Base-by-base conservation (phyloP, 2,329 filamentous ascomycete genomes). In the Penicillium italicum region DNA sequence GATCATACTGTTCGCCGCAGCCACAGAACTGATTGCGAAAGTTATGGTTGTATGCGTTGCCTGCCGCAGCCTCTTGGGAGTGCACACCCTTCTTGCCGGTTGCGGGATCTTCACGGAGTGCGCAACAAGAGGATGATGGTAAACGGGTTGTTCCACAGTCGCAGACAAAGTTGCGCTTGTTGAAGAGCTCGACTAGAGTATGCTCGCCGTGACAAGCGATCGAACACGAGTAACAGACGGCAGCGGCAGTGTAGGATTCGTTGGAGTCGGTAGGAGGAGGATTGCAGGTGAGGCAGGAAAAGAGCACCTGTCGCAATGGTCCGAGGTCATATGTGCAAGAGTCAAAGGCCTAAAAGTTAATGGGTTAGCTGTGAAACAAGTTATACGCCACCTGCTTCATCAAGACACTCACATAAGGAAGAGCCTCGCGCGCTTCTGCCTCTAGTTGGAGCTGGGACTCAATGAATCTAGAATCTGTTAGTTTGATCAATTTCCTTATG, bases 151-250 rank as follows among this genome's bases (percentile, higher is more conserved):
- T 97, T 26, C 94, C 94, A 68, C 94, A 99, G 73, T 99, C 94
- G 76, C 94, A 99, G 38, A 90, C 90, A 68, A 99, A 97, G 74
- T 96, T 87, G 68, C 95, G 87, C 78, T 97, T 97, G 70, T 85
- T 88, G 77, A 99, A 99, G 20, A 99, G 88, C 76, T 99, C 94
- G 47, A 97, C 94, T 26, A 99, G 85, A 1, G 83, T 89, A 72
- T 99, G 94, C 69, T 97, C 92, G 63, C 94, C 93, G 69, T 99
- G 94, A 71, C 94, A 99, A 65, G 93, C 89, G 56, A 99, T 91
- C 7, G 93, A 97, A 77, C 94, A 99, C 22, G 92, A 90, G 69
- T 99, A 99, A 79, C 94, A 99, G 54, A 99, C 85, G 26, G 90
- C 94, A 3, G 93, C 94, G 7, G 88, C 80, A 8, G 79, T 83